Evolutionary conservation across 2,329 filamentous ascomycete genomes (phyloP).

Genomic region (Fusarium beomiforme): DNA sequence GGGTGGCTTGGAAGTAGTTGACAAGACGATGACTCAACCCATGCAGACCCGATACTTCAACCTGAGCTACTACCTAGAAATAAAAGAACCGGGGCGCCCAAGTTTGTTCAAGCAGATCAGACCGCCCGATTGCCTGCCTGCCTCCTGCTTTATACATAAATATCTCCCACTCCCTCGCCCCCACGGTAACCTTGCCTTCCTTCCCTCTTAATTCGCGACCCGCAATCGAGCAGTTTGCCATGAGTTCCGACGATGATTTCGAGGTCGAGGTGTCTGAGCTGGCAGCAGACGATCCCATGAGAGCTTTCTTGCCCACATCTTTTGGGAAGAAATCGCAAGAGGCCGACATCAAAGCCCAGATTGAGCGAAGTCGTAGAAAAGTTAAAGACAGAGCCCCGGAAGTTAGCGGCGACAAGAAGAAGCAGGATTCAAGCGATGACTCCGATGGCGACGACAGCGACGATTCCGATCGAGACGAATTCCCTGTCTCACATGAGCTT

Average conservation of each 20-base stretch:
- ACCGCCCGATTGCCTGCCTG: conserved; percentile 28
- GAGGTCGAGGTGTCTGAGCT: conserved; percentile 65
- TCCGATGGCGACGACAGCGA: conserved; percentile 61
- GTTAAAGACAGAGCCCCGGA: conserved; percentile 35
- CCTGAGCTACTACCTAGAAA: conserved; percentile 22
- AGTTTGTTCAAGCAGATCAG: conserved; percentile 26
- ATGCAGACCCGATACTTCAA: conserved; percentile 22
- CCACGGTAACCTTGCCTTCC: conserved; percentile 29
- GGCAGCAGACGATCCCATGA: conserved; percentile 74
- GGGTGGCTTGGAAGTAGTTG: conserved; percentile 14
- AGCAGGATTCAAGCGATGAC: conserved; percentile 58
- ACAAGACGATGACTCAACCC: conserved; percentile 23
- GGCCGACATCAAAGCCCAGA: conserved; percentile 80
- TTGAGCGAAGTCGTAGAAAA: conserved; percentile 78
- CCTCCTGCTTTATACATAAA: conserved; percentile 33
- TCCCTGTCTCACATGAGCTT: conserved; percentile 91
- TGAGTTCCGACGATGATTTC: conserved; percentile 70
- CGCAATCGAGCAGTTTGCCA: conserved; percentile 43
- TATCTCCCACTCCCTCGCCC: conserved; percentile 26
- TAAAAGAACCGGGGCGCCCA: conserved; percentile 44
- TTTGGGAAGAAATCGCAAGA: conserved; percentile 86
- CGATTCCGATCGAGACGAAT: conserved; percentile 82
- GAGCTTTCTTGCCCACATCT: conserved; percentile 79
- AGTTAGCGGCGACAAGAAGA: conserved; percentile 27
- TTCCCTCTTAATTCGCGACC: conserved; percentile 19